Conservation (phyloP, 2,329 filamentous ascomycete genomes). For the Phyllosticta citriasiana region DNA sequence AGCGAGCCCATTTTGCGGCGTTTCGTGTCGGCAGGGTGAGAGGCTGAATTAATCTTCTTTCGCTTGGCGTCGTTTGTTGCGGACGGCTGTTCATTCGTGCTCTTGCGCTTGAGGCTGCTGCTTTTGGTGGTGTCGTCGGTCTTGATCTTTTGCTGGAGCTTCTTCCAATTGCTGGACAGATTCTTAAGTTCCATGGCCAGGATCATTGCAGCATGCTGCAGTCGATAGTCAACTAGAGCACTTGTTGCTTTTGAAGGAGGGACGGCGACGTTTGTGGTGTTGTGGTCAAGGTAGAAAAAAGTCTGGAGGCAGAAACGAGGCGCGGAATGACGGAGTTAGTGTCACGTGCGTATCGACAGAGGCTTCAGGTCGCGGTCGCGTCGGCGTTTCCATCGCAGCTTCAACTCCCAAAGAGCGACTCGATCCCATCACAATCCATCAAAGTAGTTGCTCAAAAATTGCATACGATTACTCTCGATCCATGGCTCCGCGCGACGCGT, state of each 20-base stretch:
- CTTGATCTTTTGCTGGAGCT: constrained; percentile 51
- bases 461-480: background rate
- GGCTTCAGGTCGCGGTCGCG: constrained; percentile 8
- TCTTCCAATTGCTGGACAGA: constrained; percentile 62
- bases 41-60: constrained; percentile 16
- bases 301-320: background rate
- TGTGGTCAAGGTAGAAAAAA: background rate
- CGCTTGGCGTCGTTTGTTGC: constrained; percentile 23
- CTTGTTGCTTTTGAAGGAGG: background rate
- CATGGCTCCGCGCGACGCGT: constrained; percentile 48
- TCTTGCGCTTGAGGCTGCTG: constrained; percentile 25
- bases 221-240: background rate
- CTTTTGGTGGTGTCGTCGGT: constrained; percentile 21
- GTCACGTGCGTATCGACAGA: background rate
- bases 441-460: constrained; percentile 11
- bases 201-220: background rate
- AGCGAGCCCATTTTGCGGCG: constrained; percentile 44
- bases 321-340: background rate
- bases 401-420: constrained; percentile 19
- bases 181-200: constrained; percentile 29
- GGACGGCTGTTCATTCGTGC: background rate
- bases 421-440: constrained; percentile 13
- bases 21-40: constrained; percentile 20
- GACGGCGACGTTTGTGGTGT: background rate
- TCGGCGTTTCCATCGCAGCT: constrained; percentile 9